Base-by-base conservation (phyloP, 208 protist species). In the Leptomonas seymouri region DNA sequence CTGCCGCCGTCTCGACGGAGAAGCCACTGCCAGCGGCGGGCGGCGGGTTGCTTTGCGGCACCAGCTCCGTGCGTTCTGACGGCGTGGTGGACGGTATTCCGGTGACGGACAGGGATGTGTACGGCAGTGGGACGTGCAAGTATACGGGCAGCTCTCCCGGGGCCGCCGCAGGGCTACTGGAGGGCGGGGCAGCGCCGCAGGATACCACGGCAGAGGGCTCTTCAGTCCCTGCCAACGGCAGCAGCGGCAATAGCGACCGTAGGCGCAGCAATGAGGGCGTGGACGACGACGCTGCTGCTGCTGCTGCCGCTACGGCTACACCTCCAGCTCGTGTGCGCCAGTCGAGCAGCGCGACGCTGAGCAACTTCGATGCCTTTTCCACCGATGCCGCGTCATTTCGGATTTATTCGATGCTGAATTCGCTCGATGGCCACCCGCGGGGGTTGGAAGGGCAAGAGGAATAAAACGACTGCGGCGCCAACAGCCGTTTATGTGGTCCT, bases 321-420 rank as follows among this genome's bases (percentile, higher is more conserved):
- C 5, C 46, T 50, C 46, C 46, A 14, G 16, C 21, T n/a, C 46
- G 18, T 31, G 20, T n/a, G 30, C 57, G 57, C 57, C 48, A 48
- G 57, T 63, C 57, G 27, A 63, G 57, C 57, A 63, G 42, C 57
- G 42, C 36, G 42, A 63, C 57, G 42, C 21, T 63, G 42, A 63
- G 36, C 42, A 20, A 63, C 57, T 63, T 51, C 57, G 16, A 51
- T 31, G 16, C 18, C 42, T 21, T 63, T n/a, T 39, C 57, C 2
- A 15, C 57, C 14, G 42, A 63, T 21, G n/a, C n/a, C 25, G 8
- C 42, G 42, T 18, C 21, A 27, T 27, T 51, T 28, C 42, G n/a
- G 8, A 23, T 23, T 36, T 63, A 63, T 27, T 63, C 57, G 25
- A n/a, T 63, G 23, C 36, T 63, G 3, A 36, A 63, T 25, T 16